phyloP scores from a whole-genome alignment of 2,329 filamentous ascomycete species.

The Verticillium nubilum region DNA sequence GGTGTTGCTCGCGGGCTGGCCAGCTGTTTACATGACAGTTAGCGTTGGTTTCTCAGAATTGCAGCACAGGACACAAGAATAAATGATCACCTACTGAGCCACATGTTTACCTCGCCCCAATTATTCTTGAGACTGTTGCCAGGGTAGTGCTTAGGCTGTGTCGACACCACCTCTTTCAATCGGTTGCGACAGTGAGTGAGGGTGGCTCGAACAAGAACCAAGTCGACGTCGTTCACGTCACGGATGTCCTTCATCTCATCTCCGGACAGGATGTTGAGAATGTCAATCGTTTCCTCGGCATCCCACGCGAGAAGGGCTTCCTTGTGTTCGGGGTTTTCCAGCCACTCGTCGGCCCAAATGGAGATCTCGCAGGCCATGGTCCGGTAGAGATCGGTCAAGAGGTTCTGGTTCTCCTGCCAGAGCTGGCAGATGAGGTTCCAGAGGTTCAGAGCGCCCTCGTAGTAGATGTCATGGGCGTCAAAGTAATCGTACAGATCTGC shows the following conservation, averaged over 20 bases:
- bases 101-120: constrained; percentile 24
- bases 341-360: constrained; percentile 32
- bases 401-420: constrained; percentile 31
- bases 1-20: not conserved
- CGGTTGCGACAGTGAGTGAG: constrained; percentile 23
- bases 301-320: constrained; percentile 25
- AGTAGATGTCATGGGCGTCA: constrained; percentile 41
- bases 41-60: no score
- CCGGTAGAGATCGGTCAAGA: constrained; percentile 19
- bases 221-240: constrained; percentile 19
- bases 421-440: constrained; percentile 39
- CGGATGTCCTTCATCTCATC: constrained; percentile 22
- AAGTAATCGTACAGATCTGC: constrained; percentile 42
- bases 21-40: not conserved
- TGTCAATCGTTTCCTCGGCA: constrained; percentile 10
- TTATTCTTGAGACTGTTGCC: constrained; percentile 20
- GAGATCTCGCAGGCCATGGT: constrained; percentile 22
- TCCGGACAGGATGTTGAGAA: constrained; percentile 20
- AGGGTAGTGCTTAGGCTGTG: not conserved
- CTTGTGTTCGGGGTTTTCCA: constrained; percentile 20
- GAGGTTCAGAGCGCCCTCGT: constrained; percentile 40
- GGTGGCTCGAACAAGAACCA: constrained; percentile 24
- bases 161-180: constrained; percentile 4
- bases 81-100: constrained; percentile 25
- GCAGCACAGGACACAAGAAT: no score